A percentile compares a stretch with the other conserved stretches of the same genome.
These are phyloP conservation scores for Rhizoclosmatium globosum DNA, from an alignment of 192 early-diverging fungal genomes.

Conservation along the genomic window DNA sequence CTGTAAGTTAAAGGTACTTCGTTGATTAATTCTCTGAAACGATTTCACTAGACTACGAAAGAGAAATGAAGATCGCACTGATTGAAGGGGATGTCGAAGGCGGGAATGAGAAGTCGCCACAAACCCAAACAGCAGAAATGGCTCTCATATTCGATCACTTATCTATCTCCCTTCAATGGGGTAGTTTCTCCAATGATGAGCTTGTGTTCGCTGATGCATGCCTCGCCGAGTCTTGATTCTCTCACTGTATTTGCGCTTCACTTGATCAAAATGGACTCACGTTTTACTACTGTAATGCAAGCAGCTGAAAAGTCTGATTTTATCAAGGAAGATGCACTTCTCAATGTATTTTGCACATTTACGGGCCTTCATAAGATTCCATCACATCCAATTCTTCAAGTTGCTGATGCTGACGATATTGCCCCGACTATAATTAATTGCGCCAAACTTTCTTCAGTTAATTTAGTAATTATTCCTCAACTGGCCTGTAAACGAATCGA, in stretches of 20 bases:
- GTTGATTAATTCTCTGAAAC: not conserved
- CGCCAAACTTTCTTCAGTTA: constrained; percentile 8
- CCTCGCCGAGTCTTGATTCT: not conserved
- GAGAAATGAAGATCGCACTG: not conserved
- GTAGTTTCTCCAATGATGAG: constrained; percentile 25
- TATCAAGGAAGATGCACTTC: constrained; percentile 21
- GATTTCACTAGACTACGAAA: not conserved
- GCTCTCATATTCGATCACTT: constrained; percentile 11
- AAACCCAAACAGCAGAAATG: not conserved
- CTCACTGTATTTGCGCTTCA: constrained; percentile 19
- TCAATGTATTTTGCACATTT: constrained; percentile 38
- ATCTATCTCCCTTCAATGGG: constrained; percentile 24
- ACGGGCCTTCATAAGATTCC: constrained; percentile 6
- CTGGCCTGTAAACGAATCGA: not conserved
- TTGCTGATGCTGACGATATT: not conserved
- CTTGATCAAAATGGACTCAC: constrained; percentile 17
- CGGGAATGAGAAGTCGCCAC: not conserved
- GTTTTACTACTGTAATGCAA: constrained; percentile 29
- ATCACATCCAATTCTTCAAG: constrained; percentile 2
- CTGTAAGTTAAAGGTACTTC: constrained; percentile 4
- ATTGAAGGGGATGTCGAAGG: not conserved
- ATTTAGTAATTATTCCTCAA: constrained; percentile 30
- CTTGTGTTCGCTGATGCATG: constrained; percentile 9
- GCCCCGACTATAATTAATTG: constrained; percentile 11
- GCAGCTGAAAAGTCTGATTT: constrained; percentile 13